Evolutionary conservation across 306 rosid species (phyloP), one percentile per base, ranked within the genome.

Genomic region (Sicyos edulis): DNA sequence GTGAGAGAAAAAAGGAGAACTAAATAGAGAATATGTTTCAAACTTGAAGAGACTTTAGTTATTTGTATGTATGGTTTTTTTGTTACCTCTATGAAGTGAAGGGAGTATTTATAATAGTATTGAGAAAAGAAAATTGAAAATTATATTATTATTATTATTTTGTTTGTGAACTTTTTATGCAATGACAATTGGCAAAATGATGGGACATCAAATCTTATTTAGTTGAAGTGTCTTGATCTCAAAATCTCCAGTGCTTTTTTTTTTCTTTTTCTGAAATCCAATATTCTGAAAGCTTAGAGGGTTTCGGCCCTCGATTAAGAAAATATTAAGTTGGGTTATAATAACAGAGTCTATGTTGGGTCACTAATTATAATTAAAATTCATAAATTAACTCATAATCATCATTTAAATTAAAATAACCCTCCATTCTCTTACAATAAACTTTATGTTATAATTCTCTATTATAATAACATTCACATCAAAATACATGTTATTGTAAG

Each of bases 171-270:
- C 50, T 16, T 34, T 34, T 62, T 7, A 32, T 16, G 20, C 8
- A 60, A 16, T 16, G 49, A 62, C 49, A 62, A 16, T 32, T 62
- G 68, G 49, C 49, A 16, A 34, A 16, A 34, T 34, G 22, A 34
- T 8, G 22, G 3, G 68, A 32, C 22, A 62, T 62, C 15, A 62
- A 62, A 62, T 34, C 68, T 62, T 62, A 62, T 34, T 61, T 62
- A 16, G 68, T 34, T 62, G 49, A 61, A 32, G 66, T 60, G 62
- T 57, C n/a, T 6, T 60, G 45, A 19, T 29, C 45, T 2, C 5
- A 60, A 7, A 61, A 32, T 32, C 37, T 5, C 2, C 7, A 6
- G 29, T 26, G 29, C 47, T 26, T 24, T 32, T 32, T 32, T 32
- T 32, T 32, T 32, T 32, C 4, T 32, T 32, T 32, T 32, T 32